Evolutionary conservation across 352 stramenopile genomes (phyloP), one percentile per base, ranked within the genome.

Genomic region (Globisporangium nodosum): DNA sequence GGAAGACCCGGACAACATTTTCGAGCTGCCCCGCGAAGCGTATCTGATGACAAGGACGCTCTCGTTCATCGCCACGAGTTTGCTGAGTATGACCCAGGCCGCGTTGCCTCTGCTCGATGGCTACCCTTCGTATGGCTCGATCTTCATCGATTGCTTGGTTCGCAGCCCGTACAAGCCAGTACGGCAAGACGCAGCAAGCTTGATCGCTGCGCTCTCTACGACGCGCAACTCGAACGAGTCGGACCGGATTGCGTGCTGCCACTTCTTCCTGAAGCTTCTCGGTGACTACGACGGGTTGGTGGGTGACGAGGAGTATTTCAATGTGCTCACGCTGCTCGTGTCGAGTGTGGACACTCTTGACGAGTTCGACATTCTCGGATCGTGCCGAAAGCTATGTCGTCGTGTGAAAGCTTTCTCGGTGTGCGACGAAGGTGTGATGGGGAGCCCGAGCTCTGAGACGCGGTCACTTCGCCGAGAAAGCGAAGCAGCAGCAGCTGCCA

Each of bases 301-400:
- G 21, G 62, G 35, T 46, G 58, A 79, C 31, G 69, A 81, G 58
- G 78, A 88, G 60, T 88, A 86, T 62, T 88, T 83, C 54, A 74
- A 74, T 48, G 72, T 85, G 42, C 85, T 80, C 52, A 80, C 71
- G 33, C 54, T 86, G 24, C 71, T 88, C n/a, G 67, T 88, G 5
- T 71, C 70, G 21, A 80, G 62, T 53, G 70, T 67, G 11, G 64
- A 80, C 7, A 63, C 77, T 49, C 40, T 88, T 2, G 67, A 52
- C 6, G 64, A 71, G 9, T 82, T 88, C 35, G 60, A 64, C 16
- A 73, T 87, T 60, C 60, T 88, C 13, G 48, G 62, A 15, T 69
- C 75, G 40, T 81, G 75, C 15, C 63, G 61, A 49, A 85, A 60
- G 31, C 57, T 88, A 20, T 85, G 75, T 33, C 69, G 68, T 50